A percentile compares a stretch with the other conserved stretches of the same genome.
Conservation (phyloP, 2,329 filamentous ascomycete genomes). For the Volutella citrinella region DNA sequence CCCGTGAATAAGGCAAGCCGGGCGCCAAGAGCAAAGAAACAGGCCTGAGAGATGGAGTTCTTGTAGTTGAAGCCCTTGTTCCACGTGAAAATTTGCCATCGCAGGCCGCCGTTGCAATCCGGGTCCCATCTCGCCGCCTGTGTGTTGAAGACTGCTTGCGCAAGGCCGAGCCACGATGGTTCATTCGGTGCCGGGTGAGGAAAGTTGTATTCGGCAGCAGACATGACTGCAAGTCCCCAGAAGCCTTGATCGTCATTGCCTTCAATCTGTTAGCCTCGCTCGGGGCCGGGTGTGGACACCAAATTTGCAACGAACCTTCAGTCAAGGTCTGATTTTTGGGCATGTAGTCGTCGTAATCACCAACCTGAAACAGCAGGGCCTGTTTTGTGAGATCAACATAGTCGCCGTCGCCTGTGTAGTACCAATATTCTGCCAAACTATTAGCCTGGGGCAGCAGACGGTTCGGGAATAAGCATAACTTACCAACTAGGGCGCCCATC, state of each 20-base stretch:
- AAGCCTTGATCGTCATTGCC: conserved; percentile 77
- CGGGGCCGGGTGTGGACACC: too few species aligned
- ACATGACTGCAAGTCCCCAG: conserved; percentile 69
- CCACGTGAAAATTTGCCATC: conserved; percentile 83
- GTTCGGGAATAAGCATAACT: neutral
- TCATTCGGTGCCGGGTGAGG: conserved; percentile 52
- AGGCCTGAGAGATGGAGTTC: conserved; percentile 61
- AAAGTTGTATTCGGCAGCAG: conserved; percentile 67
- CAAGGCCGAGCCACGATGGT: conserved; percentile 68
- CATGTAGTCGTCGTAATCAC: conserved; percentile 73
- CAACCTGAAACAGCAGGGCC: conserved; percentile 72
- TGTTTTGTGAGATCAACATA: conserved; percentile 68
- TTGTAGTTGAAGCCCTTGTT: conserved; percentile 82
- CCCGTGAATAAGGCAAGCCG: conserved; percentile 74
- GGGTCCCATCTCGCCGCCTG: conserved; percentile 72
- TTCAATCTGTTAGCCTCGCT: too few species aligned
- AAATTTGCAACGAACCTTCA: too few species aligned
- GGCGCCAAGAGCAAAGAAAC: conserved; percentile 61
- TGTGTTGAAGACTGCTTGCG: conserved; percentile 78
- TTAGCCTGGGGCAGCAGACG: too few species aligned
- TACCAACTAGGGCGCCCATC: conserved; percentile 59
- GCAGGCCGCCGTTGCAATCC: conserved; percentile 70
- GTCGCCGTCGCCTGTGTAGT: conserved; percentile 69
- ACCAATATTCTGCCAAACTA: conserved; percentile 67
- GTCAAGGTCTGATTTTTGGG: conserved; percentile 67